Conservation (phyloP, 2,329 filamentous ascomycete species). For the Aspergillus unguis region DNA sequence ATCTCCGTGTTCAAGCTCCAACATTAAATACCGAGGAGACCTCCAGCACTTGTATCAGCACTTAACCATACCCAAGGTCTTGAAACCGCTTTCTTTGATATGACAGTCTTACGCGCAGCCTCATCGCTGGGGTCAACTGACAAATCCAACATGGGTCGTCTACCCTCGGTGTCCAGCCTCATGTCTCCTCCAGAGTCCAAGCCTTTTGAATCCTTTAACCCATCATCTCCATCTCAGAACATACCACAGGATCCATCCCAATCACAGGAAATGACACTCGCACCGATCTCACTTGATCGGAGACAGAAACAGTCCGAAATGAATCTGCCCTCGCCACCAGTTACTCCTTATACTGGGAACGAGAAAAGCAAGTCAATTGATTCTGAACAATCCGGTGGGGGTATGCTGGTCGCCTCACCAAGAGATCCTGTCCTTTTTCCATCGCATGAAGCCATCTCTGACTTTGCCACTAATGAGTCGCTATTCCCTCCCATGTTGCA, state of each 20-base stretch:
- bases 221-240: constrained; percentile 27
- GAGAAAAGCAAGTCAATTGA: constrained; percentile 37
- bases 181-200: constrained; percentile 49
- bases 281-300: constrained; percentile 41
- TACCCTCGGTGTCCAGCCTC: constrained; percentile 44
- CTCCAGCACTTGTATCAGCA: neutral
- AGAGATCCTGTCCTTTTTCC: constrained; percentile 45
- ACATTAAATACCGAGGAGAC: constrained; percentile 2
- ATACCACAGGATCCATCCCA: constrained; percentile 28
- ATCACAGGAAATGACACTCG: constrained; percentile 34
- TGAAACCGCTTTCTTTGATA: constrained; percentile 14
- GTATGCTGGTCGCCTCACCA: constrained; percentile 24
- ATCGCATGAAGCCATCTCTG: constrained; percentile 32
- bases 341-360: constrained; percentile 43
- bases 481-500: constrained; percentile 39
- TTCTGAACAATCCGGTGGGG: constrained; percentile 33
- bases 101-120: constrained; percentile 27
- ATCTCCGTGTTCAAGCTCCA: neutral
- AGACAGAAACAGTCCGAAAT: constrained; percentile 43
- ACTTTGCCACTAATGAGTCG: constrained; percentile 38
- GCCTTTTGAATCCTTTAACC: constrained; percentile 48
- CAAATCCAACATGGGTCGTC: constrained; percentile 38
- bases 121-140: constrained; percentile 22
- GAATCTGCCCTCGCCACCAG: constrained; percentile 45
- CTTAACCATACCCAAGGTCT: neutral